Base-by-base conservation (phyloP, 371 early-diverging fungal genomes). In the Rhizopus sp. region DNA sequence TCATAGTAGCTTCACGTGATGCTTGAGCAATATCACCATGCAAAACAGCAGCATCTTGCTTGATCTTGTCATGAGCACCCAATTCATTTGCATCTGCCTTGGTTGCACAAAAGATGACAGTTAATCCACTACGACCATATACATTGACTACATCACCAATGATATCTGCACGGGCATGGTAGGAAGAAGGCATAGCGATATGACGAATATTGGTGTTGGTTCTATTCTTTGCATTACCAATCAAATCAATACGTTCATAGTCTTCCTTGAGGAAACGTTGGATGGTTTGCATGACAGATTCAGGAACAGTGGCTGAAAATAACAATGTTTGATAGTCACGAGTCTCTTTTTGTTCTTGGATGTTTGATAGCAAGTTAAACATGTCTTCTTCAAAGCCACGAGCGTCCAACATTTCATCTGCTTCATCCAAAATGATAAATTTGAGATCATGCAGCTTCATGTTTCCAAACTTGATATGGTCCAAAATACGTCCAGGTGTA, bases 401-500 rank as follows among this genome's bases (percentile, higher is more conserved):
- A 45, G 76, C 80, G 75, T 98, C 97, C 66, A 98, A 83, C 93
- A 89, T 90, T 67, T 90, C 90, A 75, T 99, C 99, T 6, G 97
- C 97, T 78, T 99, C 99, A 70, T 99, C 99, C 54, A 99, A 65
- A 61, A 89, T 84, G 50, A 94, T 77, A 65, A 91, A 93, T 40
- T 80, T 75, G 41, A 95, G 66, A 46, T 80, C 70, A 51, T 83
- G 78, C 39, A 96, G 82, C 42, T 85, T 85, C 53, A 96, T 71
- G 63, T 23, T 23, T 23, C 23, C 23, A 62, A 88, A 92, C 55
- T 97, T 90, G 61, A 97, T 88, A 51, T 96, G 90, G 69, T 99
- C 99, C 52, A 96, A 84, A 35, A 97, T 77, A 66, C 99, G 92
- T 33, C 99, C 99, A 3, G 99, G 99, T 12, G 99, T 98, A 44